A percentile compares a stretch with the other conserved stretches of the same genome.
phyloP scores from a whole-genome alignment of 129 eudicot species.

The Artemisia annua region DNA sequence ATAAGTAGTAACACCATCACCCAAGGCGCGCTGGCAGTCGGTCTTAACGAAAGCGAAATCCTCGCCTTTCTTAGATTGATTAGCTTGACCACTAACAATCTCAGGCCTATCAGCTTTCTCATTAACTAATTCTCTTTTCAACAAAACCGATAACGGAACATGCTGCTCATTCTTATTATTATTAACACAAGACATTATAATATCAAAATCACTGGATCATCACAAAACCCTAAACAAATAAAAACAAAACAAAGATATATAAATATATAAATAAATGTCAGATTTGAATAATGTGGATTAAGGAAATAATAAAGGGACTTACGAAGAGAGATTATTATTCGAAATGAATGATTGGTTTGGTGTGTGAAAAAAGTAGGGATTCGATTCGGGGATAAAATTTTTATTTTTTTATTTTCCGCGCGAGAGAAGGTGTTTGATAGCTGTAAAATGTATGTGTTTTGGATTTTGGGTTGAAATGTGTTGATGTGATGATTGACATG shows the following conservation, averaged over 20 bases:
- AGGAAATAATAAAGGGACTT: no score
- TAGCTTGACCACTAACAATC: slow-evolving; percentile 65
- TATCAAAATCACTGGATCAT: not conserved
- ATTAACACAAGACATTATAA: not conserved
- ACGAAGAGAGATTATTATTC: no score
- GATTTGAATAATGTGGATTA: not conserved
- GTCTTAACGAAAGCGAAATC: slow-evolving; percentile 71
- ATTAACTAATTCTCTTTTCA: slow-evolving; percentile 78
- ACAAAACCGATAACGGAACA: slow-evolving; percentile 80
- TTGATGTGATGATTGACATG: no score
- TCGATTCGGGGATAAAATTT: no score
- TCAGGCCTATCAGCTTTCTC: slow-evolving; percentile 88
- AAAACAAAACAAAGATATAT: no score
- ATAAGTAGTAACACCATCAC: slow-evolving; percentile 79
- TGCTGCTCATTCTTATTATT: slow-evolving; percentile 70
- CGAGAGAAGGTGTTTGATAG: slow-evolving; percentile 28
- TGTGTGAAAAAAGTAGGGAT: slow-evolving; percentile 16
- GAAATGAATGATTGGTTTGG: slow-evolving; percentile 21
- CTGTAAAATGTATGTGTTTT: slow-evolving; percentile 17
- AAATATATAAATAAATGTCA: no score
- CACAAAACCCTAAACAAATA: slow-evolving; percentile 7
- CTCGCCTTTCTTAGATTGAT: slow-evolving; percentile 95
- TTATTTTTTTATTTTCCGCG: no score
- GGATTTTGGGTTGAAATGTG: not conserved
- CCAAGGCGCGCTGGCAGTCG: slow-evolving; percentile 68